A percentile compares a stretch with the other conserved stretches of the same genome.
Evolutionary conservation across 768 basidiomycete species (phyloP).

Genomic region (Dacryopinax spathularia): DNA sequence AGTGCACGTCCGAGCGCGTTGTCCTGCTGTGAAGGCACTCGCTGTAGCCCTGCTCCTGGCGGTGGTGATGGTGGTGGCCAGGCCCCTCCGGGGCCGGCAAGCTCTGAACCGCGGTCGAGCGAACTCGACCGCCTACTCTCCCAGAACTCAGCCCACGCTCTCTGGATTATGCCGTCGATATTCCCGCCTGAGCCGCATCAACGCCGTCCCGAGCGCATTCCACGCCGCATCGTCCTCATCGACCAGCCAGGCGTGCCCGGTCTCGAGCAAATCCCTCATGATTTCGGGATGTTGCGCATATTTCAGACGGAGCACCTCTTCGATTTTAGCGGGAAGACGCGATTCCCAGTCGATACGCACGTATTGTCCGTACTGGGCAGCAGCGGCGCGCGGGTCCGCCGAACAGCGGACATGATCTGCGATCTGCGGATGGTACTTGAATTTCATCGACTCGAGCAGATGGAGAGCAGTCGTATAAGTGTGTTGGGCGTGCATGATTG

Average conservation of each 20-base stretch:
- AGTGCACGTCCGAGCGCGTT: no score
- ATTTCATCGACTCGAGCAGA: conserved; percentile 1
- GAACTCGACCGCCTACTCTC: not conserved
- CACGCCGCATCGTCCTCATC: not conserved
- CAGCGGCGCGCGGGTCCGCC: not conserved
- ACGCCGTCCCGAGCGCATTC: not conserved
- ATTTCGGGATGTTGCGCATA: not conserved
- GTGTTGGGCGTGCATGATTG: not conserved
- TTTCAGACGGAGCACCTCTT: not conserved
- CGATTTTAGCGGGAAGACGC: not conserved
- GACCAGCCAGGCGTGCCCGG: not conserved
- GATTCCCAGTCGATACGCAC: conserved; percentile 1
- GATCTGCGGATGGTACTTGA: not conserved
- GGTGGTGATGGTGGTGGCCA: no score
- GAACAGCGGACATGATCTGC: not conserved
- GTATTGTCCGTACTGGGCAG: not conserved
- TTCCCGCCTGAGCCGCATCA: not conserved
- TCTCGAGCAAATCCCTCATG: not conserved
- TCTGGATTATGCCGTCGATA: not conserved
- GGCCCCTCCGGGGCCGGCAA: no score
- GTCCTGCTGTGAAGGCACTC: no score
- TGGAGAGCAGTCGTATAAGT: not conserved
- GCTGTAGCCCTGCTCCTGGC: no score
- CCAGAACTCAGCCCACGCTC: not conserved
- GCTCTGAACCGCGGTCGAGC: not conserved